phyloP scores from a whole-genome alignment of 116 monocot species.

The Iris pallida region DNA sequence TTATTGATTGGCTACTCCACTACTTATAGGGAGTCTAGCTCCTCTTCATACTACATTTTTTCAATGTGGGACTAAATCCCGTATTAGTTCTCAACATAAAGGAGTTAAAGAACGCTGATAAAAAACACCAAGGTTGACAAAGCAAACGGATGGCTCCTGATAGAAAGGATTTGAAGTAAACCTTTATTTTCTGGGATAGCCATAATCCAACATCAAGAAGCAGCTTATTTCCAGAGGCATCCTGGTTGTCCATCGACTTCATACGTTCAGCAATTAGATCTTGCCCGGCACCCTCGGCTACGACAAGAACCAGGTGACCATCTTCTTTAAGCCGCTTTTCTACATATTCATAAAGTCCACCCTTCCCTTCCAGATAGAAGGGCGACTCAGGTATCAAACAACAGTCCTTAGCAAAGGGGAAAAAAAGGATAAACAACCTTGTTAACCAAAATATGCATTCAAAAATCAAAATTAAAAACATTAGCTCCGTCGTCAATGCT shows the following conservation, averaged over 20 bases:
- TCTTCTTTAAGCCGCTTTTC: conserved; percentile 48
- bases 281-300: conserved; percentile 60
- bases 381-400: conserved; percentile 57
- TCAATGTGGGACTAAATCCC: too few relatives aligned
- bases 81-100: too few relatives aligned
- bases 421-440: not conserved
- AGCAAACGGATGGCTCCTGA: not conserved
- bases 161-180: conserved; percentile 1
- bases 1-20: too few relatives aligned
- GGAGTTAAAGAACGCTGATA: too few relatives aligned
- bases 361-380: conserved; percentile 54
- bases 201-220: conserved; percentile 44
- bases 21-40: too few relatives aligned
- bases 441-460: not conserved
- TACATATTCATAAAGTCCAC: conserved; percentile 37
- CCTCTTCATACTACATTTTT: too few relatives aligned
- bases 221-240: conserved; percentile 51
- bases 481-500: not conserved
- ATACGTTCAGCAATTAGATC: conserved; percentile 39
- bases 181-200: conserved; percentile 55
- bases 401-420: conserved; percentile 31
- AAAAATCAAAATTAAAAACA: not conserved
- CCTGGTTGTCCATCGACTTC: conserved; percentile 21
- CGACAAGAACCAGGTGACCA: conserved; percentile 53
- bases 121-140: not conserved